Percentiles rank a stretch among this genome's conserved stretches.
phyloP scores from a whole-genome alignment of 192 early-diverging fungal genomes.

The Podila epigama region DNA sequence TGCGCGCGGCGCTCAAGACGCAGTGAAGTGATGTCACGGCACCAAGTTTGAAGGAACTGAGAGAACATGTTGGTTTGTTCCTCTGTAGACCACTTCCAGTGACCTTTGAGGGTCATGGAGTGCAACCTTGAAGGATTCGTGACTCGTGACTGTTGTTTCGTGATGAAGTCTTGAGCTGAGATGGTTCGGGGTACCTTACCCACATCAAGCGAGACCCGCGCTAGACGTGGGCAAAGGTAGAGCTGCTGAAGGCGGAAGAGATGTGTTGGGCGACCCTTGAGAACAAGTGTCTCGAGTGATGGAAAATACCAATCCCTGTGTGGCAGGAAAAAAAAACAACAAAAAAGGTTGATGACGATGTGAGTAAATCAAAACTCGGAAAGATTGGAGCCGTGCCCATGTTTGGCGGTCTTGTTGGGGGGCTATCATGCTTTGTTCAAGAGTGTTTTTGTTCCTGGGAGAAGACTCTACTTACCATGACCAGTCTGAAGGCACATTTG shows the following conservation, averaged over 20 bases:
- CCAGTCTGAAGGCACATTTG: not conserved
- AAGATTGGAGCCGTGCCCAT: no score
- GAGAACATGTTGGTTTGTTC: not conserved
- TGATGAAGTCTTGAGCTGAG: not conserved
- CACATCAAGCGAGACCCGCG: constrained; percentile 2
- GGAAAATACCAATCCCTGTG: constrained; percentile 32
- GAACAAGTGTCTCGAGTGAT: not conserved
- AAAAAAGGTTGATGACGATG: no score
- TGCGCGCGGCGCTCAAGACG: not conserved
- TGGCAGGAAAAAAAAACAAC: no score
- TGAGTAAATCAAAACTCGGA: no score
- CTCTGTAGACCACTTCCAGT: constrained; percentile 12
- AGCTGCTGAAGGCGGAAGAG: constrained; percentile 13
- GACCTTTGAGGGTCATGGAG: constrained; percentile 13
- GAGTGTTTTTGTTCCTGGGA: no score
- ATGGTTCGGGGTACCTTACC: not conserved
- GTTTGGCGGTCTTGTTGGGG: no score
- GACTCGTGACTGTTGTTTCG: no score
- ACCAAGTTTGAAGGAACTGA: constrained; percentile 2
- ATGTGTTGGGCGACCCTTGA: constrained; percentile 16
- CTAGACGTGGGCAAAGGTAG: constrained; percentile 9
- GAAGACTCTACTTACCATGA: not conserved
- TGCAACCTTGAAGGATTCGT: not conserved
- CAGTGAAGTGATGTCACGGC: not conserved
- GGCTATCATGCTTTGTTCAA: no score